These are phyloP conservation scores for Pyrus betulifolia DNA, from an alignment of 306 rosid species.

Conservation along the genomic window DNA sequence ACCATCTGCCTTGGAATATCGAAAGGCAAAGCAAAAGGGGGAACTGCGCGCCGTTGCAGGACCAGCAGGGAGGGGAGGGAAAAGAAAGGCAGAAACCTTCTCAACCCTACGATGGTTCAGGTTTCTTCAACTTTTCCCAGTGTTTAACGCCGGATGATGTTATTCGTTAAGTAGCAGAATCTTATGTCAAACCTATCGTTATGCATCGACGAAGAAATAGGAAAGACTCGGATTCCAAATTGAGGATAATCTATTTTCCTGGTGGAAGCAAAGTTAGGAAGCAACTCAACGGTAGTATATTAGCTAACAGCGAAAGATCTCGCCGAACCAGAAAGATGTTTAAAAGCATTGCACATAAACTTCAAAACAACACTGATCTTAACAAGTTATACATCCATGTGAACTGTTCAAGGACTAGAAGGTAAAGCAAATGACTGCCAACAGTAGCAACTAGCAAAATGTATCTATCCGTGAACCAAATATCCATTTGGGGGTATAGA, in stretches of 20 bases:
- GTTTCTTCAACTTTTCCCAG: no score
- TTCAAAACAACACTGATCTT: neutral
- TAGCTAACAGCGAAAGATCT: neutral
- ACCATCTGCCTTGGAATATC: neutral
- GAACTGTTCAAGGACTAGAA: neutral
- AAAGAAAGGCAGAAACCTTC: neutral
- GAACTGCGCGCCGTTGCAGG: neutral
- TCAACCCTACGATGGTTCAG: neutral
- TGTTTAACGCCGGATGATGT: no score
- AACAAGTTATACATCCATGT: neutral
- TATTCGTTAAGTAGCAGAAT: neutral
- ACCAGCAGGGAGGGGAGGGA: neutral
- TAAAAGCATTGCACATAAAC: neutral
- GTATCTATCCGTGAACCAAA: neutral
- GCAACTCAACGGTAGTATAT: neutral
- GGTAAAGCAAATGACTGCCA: slow-evolving; percentile 6
- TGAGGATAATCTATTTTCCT: neutral
- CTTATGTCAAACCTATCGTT: neutral
- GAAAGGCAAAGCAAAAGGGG: neutral
- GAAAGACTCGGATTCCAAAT: slow-evolving; percentile 7
- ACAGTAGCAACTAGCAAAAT: slow-evolving; percentile 13
- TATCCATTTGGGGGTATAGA: neutral
- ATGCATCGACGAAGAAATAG: neutral
- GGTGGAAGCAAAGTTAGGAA: neutral
- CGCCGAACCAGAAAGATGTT: neutral